Evolutionary conservation across 2,329 filamentous ascomycete genomes (phyloP).

Genomic region (Colletotrichum sidae): DNA sequence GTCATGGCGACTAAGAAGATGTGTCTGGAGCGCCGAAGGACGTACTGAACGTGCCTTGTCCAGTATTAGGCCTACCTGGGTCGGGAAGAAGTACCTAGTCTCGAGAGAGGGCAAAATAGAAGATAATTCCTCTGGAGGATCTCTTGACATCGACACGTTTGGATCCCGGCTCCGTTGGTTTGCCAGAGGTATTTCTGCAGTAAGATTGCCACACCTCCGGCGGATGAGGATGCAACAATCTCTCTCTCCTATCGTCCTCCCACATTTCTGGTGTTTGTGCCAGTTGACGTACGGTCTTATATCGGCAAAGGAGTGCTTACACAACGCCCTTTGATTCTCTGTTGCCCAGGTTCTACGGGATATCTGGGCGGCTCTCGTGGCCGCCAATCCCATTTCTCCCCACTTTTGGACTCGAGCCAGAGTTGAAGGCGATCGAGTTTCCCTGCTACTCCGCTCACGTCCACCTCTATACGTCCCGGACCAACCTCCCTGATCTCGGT

Average conservation of each 20-base stretch:
- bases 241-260: neutral
- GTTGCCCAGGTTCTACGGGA: neutral
- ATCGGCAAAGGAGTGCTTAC: neutral
- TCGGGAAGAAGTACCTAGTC: no score
- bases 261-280: neutral
- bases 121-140: no score
- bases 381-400: slow-evolving; percentile 7
- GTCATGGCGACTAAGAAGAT: slow-evolving; percentile 10
- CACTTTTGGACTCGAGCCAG: neutral
- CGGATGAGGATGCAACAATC: neutral
- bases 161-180: neutral
- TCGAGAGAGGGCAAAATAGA: neutral
- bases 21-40: neutral
- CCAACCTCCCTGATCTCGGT: slow-evolving; percentile 1
- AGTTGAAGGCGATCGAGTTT: neutral
- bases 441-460: neutral
- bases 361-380: neutral
- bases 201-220: neutral
- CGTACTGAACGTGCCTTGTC: no score
- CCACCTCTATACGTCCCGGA: neutral
- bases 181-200: neutral
- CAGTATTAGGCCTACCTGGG: no score
- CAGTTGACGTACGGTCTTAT: no score
- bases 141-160: no score
- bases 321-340: slow-evolving; percentile 7